Evolutionary conservation across 148 eudicot species (phyloP), one percentile per base, ranked within the genome.

Genomic region (Drosera capensis): DNA sequence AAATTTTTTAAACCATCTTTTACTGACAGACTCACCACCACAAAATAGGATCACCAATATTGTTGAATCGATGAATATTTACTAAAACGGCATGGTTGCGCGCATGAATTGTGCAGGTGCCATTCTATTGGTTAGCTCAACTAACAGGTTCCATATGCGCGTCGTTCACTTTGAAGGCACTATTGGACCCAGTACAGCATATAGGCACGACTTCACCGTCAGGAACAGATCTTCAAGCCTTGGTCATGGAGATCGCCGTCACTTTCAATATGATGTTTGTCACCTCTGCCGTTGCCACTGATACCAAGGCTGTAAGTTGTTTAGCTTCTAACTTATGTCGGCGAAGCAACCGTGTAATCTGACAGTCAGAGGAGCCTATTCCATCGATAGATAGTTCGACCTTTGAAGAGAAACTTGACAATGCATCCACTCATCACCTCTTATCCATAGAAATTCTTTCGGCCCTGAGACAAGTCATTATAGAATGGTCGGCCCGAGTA

Each of bases 261-360:
- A 82, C 93, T 8, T 78, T 74, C 23, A 43, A 62, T 3, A 78
- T 82, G 86, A 78, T 78, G 82, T 78, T 82, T 46, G 55, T 82
- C 52, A 66, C 79, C 18, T 66, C 74, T 0, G 93, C 86, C 6
- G 86, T 78, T 14, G 70, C 93, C 4, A 78, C 77, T 11, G 93
- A 78, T 44, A 59, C 72, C 41, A 72, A 78, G 68, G 78, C 93
- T 29, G 86, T 82, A 74, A 43, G 69, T 37, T 40, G 2, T n/a
- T 12, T 20, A 7, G 5, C 14, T 5, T 5, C 5, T 6, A 7
- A 6, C 7, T 5, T 15, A 6, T 16, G 5, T 6, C 5, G 5
- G 8, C 5, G 8, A 40, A 40, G 8, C 14, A 40, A 14, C 11
- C 14, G 18, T 5, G 18, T 7, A 9, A 9, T 6, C 43, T 40